Evolutionary conservation across 768 basidiomycete genomes (phyloP), one percentile per base, ranked within the genome.

Genomic region (Leccinum boreale): DNA sequence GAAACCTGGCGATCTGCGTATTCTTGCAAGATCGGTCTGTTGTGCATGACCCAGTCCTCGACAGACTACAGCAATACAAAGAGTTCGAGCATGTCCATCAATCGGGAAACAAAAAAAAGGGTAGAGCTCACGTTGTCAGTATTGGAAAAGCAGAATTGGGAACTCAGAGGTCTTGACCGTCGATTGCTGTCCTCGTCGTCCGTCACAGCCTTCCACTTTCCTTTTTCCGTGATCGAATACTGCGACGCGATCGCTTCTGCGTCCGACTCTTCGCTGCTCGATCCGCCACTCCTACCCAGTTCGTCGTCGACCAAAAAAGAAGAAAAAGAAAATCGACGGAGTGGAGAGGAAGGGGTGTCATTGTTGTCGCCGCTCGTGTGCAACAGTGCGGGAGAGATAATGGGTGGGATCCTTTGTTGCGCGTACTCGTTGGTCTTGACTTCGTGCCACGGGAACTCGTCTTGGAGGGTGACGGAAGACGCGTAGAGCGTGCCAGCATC

Each of bases 1-100:
- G 60, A 58, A 9, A 39, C 52, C 58, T 73, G 70, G 21, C 71
- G 66, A 9, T 71, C 47, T 0, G 71, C 70, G 28, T 67, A 73
- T 26, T 70, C 62, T 52, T 62, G 65, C 23, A 71, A 35, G 21
- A 70, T 54, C 0, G 62, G 66, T 52, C 44, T 62, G 21, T 54
- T 71, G 29, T 71, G 66, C 11, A 28, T 12, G 0, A 65, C 62
- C 70, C 70, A 71, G 5, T 69, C 61, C 2, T 52, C 58, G 0
- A 50, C 53, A 9, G 61, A 35, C 70, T 73, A 28, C 6, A 55
- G 12, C 7, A 33, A 47, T 6, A 5, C 3, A 42, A 19, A 42
- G 7, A 10, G 24, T 51, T 52, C 12, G 19, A 46, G 46, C 14
- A 2, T 19, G 23, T 15, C 3, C 12, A 36, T 6, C 1, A 8